Evolutionary conservation across 768 basidiomycete genomes (phyloP).

Genomic region (Mycena capillaripes): DNA sequence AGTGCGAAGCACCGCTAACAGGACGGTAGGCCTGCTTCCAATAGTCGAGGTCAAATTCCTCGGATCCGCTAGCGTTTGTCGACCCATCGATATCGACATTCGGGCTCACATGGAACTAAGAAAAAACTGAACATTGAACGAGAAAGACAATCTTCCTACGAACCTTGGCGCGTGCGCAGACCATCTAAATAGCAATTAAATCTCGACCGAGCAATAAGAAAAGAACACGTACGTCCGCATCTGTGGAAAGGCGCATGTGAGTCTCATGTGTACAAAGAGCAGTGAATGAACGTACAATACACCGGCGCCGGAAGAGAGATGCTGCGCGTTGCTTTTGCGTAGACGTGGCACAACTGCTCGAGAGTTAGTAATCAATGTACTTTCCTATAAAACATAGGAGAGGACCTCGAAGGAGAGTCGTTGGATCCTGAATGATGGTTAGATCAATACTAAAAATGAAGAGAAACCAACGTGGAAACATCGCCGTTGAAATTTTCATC

Average conservation of each 20-base stretch:
- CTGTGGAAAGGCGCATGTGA: slow-evolving; percentile 10
- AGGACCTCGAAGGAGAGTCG: slow-evolving; percentile 52
- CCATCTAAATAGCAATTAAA: slow-evolving; percentile 26
- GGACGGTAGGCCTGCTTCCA: slow-evolving; percentile 20
- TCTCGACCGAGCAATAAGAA: not conserved
- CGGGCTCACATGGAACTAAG: slow-evolving; percentile 29
- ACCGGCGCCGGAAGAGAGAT: slow-evolving; percentile 74
- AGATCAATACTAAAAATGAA: not conserved
- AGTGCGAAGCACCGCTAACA: not conserved
- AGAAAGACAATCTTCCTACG: not conserved
- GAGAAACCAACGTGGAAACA: not conserved
- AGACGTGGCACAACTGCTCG: slow-evolving; percentile 61
- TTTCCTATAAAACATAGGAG: not conserved
- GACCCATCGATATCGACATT: slow-evolving; percentile 9
- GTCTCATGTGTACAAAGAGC: not conserved
- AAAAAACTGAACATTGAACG: not conserved
- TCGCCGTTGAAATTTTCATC: slow-evolving; percentile 52
- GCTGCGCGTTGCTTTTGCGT: slow-evolving; percentile 67
- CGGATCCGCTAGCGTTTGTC: slow-evolving; percentile 19
- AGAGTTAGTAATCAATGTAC: not conserved
- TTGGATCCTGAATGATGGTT: slow-evolving; percentile 48
- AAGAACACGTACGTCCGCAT: slow-evolving; percentile 22
- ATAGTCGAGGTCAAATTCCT: slow-evolving; percentile 5
- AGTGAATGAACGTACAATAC: slow-evolving; percentile 60
- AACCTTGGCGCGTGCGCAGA: slow-evolving; percentile 34